Evolutionary conservation across 208 protist genomes (phyloP), one percentile per base, ranked within the genome.

Genomic region (Leishmania aethiopica): DNA sequence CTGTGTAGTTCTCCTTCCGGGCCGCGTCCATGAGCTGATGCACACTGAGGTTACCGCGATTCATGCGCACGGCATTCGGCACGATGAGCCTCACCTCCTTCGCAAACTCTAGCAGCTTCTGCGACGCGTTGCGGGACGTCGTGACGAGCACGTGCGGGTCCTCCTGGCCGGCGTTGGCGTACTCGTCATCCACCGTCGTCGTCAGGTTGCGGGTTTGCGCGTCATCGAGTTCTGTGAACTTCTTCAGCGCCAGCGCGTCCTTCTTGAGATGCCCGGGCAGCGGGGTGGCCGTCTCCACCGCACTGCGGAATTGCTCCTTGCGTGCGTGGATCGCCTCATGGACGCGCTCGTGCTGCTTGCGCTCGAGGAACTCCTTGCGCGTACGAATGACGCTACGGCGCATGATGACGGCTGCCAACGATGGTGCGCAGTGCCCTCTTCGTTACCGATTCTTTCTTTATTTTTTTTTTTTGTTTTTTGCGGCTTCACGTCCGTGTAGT

Each of bases 61-160:
- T 99, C 69, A 99, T 93, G 66, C 98, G 91, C 64, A 99, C 94
- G 11, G 98, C 89, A 88, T 99, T 99, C 32, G 99, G 99, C 78
- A 99, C 97, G 25, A 99, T 82, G n/a, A 99, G 91, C 10, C 94
- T 87, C 35, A 99, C 82, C 91, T 99, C 99, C 93, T 99, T 99
- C 19, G 97, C 89, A 85, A 99, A 99, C 91, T 99, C 95, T 71
- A 97, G 88, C 32, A 99, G 92, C 70, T 97, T 95, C 76, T 95
- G 94, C 53, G 93, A 98, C 6, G 99, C 99, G 74, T 99, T 96
- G 49, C 98, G 94, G 8, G 98, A 99, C 3, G 99, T 99, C n/a
- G 99, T 99, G 32, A 99, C 90, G 28, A 99, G 90, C 59, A 99
- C 95, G 82, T 98, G 98, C 13, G 99, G 99, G 82, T 99, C 99